phyloP scores from a whole-genome alignment of 2,329 filamentous ascomycete species.

The Hypoxylon sp. region DNA sequence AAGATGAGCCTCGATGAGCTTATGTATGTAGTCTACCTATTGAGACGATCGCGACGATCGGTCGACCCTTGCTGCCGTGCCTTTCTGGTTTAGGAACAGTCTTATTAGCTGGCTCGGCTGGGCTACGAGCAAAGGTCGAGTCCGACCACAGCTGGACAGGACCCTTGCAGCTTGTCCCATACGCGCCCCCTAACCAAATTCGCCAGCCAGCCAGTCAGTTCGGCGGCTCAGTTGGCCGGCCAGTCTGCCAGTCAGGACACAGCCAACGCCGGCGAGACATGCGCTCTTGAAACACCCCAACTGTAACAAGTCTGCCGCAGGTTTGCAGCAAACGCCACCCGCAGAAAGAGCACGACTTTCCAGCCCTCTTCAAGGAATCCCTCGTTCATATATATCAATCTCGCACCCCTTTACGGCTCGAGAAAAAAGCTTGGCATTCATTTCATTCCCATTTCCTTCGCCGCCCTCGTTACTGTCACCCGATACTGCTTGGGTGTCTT shows the following conservation, averaged over 20 bases:
- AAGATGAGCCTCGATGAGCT: too few species aligned
- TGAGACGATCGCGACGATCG: slow-evolving; percentile 10
- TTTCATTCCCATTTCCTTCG: slow-evolving; percentile 9
- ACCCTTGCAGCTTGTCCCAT: neutral
- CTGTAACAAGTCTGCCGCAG: slow-evolving; percentile 40
- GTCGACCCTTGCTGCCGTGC: slow-evolving; percentile 22
- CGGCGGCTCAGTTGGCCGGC: slow-evolving; percentile 1
- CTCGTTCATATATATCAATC: slow-evolving; percentile 7
- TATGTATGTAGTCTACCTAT: too few species aligned
- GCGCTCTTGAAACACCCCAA: slow-evolving; percentile 32
- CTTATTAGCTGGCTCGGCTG: too few species aligned
- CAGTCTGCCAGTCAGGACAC: too few species aligned
- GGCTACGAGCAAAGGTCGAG: slow-evolving; percentile 13
- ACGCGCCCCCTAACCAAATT: neutral
- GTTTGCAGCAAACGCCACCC: slow-evolving; percentile 22
- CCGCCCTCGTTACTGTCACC: neutral
- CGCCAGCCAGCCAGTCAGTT: too few species aligned
- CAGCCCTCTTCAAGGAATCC: neutral
- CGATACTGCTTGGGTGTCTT: too few species aligned
- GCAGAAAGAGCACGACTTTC: slow-evolving; percentile 17
- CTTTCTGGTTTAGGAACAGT: slow-evolving; percentile 6
- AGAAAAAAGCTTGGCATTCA: slow-evolving; percentile 35
- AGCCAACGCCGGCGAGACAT: too few species aligned
- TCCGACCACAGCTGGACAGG: slow-evolving; percentile 2
- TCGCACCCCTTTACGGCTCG: slow-evolving; percentile 1